These are phyloP conservation scores for Diaporthe sp. DNA, from an alignment of 2,329 filamentous ascomycete species.

Conservation along the genomic window DNA sequence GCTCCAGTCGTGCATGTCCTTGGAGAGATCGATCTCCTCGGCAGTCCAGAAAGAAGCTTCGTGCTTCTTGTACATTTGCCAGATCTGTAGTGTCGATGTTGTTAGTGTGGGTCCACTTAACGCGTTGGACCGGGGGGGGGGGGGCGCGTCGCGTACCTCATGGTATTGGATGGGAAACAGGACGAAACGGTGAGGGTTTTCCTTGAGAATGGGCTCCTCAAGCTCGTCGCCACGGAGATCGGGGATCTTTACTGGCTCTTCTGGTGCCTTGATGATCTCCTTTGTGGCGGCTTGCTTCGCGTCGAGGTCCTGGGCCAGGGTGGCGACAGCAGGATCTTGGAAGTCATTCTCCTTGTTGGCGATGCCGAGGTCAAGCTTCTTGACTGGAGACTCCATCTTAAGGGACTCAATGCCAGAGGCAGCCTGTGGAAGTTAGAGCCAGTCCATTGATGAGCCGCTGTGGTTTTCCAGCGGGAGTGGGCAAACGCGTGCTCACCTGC, in stretches of 20 bases:
- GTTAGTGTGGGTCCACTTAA: constrained; percentile 72
- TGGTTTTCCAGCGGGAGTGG: constrained; percentile 37
- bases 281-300: constrained; percentile 67
- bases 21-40: constrained; percentile 98
- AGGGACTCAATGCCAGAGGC: constrained; percentile 88
- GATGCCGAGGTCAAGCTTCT: constrained; percentile 86
- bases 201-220: constrained; percentile 91
- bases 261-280: constrained; percentile 59
- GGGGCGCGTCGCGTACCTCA: constrained; percentile 79
- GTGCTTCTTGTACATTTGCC: constrained; percentile 99
- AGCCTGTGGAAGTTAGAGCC: constrained; percentile 70
- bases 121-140: constrained; percentile 71
- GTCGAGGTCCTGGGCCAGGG: constrained; percentile 69
- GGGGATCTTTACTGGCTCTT: constrained; percentile 53
- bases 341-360: constrained; percentile 86
- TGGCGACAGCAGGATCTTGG: constrained; percentile 65
- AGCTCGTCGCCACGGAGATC: constrained; percentile 74
- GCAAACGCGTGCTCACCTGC: constrained; percentile 47
- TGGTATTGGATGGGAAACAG: constrained; percentile 99
- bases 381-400: constrained; percentile 93
- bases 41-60: constrained; percentile 99
- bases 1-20: constrained; percentile 99
- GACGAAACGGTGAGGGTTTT: constrained; percentile 97
- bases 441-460: constrained; percentile 47
- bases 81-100: constrained; percentile 75